Base-by-base conservation (phyloP, 2,329 filamentous ascomycete genomes). In the Calonectria ilicicola region DNA sequence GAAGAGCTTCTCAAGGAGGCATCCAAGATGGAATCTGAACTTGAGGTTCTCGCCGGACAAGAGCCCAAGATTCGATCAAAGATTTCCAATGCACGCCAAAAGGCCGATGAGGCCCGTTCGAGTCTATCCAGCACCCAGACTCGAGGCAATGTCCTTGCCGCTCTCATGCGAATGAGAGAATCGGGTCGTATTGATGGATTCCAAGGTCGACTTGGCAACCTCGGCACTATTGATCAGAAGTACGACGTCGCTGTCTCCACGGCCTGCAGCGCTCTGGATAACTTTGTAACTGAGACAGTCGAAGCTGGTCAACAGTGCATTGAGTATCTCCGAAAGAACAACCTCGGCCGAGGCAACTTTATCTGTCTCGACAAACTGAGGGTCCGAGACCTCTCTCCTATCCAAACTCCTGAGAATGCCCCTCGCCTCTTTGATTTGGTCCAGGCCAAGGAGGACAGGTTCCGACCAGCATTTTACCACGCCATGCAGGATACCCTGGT, bases 191-290 rank as follows among this genome's bases (percentile, higher is more conserved):
- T 99, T 75, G 96, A 98, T 80, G 97, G 97, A 2, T 99, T 99
- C 85, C 95, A 99, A 80, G 97, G 97, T 29, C 93, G 97, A 38
- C 91, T 99, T 5, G 97, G 97, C 12, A 98, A 98, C 78, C 90
- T 99, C 1, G 97, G 97, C 51, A 93, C 94, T 0, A 99, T 99
- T 77, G 96, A 99, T 80, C 90, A 94, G 81, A 95, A 94, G 84
- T 99, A 98, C 83, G 97, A 99, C 80, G 92, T 99, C 51, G 97
- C 97, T n/a, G 98, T 99, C 73, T 99, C 97, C 0, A 99, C 97
- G 0, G 97, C 97, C 14, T 98, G 97, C 78, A 93, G 94, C 56
- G 90, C 94, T 2, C 90, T 99, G 12, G 95, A 99, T 84, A 98
- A 98, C 81, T 96, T 99, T 84, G 96, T 99, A 12, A 98, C 98